These are phyloP conservation scores for Taphrina communis DNA, from an alignment of 1,139 yeast genomes.

Conservation along the genomic window DNA sequence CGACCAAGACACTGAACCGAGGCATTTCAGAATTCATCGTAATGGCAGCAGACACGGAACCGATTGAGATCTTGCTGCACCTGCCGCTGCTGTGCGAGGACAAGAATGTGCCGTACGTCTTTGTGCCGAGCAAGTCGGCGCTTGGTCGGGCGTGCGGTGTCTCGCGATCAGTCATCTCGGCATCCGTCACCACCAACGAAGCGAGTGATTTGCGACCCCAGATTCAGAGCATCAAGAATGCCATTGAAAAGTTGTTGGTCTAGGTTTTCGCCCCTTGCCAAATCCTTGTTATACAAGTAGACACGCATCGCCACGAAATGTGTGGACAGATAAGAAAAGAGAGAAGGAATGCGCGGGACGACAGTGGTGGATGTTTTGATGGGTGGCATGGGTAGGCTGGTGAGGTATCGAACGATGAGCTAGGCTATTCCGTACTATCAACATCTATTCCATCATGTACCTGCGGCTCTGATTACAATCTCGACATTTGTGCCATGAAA, in stretches of 20 bases:
- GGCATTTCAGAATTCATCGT: slow-evolving; percentile 99
- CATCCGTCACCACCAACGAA: slow-evolving; percentile 97
- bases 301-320: no score
- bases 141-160: slow-evolving; percentile 99
- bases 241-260: slow-evolving; percentile 96
- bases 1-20: slow-evolving; percentile 99
- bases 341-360: not conserved
- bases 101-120: slow-evolving; percentile 68
- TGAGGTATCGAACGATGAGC: slow-evolving; percentile 39
- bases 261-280: slow-evolving; percentile 52
- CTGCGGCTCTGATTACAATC: no score
- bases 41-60: slow-evolving; percentile 99
- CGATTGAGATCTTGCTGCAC: slow-evolving; percentile 97
- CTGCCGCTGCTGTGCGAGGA: slow-evolving; percentile 98
- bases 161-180: slow-evolving; percentile 98
- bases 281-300: no score
- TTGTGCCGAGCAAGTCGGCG: slow-evolving; percentile 97
- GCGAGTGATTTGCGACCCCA: slow-evolving; percentile 97
- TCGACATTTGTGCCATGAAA: not conserved
- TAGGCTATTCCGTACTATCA: slow-evolving; percentile 9
- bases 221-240: slow-evolving; percentile 96
- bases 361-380: not conserved
- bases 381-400: slow-evolving; percentile 2
- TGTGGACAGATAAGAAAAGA: no score
- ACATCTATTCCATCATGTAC: no score